Percentiles rank a stretch among this genome's conserved stretches.
phyloP scores from a whole-genome alignment of 192 early-diverging fungal species.

The Coemansia sp. region DNA sequence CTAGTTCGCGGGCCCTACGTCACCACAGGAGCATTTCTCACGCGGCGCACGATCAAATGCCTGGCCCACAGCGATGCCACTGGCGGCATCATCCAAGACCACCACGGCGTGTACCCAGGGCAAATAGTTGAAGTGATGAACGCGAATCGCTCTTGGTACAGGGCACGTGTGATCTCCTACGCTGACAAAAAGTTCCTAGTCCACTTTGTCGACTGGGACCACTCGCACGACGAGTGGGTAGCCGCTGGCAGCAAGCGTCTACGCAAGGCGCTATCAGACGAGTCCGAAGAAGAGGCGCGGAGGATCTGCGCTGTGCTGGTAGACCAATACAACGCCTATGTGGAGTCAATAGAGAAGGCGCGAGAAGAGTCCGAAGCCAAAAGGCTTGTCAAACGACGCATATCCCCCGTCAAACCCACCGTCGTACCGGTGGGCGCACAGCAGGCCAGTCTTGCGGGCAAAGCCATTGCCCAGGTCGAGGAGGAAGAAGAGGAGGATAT shows the following conservation, averaged over 20 bases:
- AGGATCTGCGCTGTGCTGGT: conserved; percentile 38
- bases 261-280: conserved; percentile 6
- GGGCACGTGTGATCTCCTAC: conserved; percentile 42
- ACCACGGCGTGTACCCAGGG: conserved; percentile 51
- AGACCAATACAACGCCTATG: conserved; percentile 39
- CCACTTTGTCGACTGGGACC: conserved; percentile 40
- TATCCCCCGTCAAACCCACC: neutral
- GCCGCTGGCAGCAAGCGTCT: conserved; percentile 44
- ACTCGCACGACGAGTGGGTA: conserved; percentile 52
- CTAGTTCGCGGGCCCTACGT: conserved; percentile 38
- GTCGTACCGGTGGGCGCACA: conserved; percentile 11
- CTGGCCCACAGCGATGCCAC: conserved; percentile 46
- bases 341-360: conserved; percentile 27
- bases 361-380: conserved; percentile 2
- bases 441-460: conserved; percentile 5
- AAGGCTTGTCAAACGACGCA: conserved; percentile 7
- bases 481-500: conserved; percentile 15
- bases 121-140: conserved; percentile 49
- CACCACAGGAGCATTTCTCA: conserved; percentile 50
- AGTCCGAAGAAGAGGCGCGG: conserved; percentile 44
- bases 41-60: conserved; percentile 42
- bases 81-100: conserved; percentile 50
- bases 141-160: conserved; percentile 48
- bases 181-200: conserved; percentile 45
- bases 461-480: neutral